Conservation (phyloP, 169 alveolate species). For the Ichthyophthirius multifiliis region DNA sequence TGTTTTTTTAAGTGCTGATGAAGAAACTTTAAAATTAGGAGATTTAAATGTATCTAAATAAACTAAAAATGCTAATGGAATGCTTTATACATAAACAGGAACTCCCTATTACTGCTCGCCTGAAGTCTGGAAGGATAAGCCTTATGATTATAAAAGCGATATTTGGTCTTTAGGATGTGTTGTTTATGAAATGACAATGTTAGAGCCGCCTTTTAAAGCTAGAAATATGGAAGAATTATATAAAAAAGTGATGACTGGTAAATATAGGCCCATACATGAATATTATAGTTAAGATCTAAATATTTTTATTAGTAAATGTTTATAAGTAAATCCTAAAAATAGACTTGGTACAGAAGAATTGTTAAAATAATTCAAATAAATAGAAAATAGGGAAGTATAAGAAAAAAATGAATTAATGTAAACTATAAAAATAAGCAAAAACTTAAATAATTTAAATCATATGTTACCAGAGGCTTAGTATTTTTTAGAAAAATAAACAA, state of each 20-base stretch:
- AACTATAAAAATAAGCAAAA: too few species aligned
- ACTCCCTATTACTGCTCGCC: slow-evolving; percentile 75
- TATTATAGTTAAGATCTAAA: background rate
- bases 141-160: slow-evolving; percentile 68
- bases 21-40: slow-evolving; percentile 53
- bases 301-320: background rate
- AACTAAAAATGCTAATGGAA: slow-evolving; percentile 56
- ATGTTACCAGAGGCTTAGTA: too few species aligned
- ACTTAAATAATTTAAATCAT: too few species aligned
- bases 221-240: slow-evolving; percentile 73
- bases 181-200: slow-evolving; percentile 64
- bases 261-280: background rate
- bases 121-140: slow-evolving; percentile 72
- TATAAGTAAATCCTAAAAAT: background rate
- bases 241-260: slow-evolving; percentile 71
- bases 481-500: too few species aligned
- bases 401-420: too few species aligned
- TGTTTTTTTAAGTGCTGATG: slow-evolving; percentile 68
- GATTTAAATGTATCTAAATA: slow-evolving; percentile 58
- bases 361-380: background rate
- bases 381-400: slow-evolving; percentile 7
- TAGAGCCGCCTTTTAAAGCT: slow-evolving; percentile 75
- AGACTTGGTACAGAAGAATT: background rate
- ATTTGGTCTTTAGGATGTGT: slow-evolving; percentile 83
- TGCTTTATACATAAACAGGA: slow-evolving; percentile 69